These are phyloP conservation scores for Helicostylum pulchrum DNA, from an alignment of 192 early-diverging fungal species.

Conservation along the genomic window DNA sequence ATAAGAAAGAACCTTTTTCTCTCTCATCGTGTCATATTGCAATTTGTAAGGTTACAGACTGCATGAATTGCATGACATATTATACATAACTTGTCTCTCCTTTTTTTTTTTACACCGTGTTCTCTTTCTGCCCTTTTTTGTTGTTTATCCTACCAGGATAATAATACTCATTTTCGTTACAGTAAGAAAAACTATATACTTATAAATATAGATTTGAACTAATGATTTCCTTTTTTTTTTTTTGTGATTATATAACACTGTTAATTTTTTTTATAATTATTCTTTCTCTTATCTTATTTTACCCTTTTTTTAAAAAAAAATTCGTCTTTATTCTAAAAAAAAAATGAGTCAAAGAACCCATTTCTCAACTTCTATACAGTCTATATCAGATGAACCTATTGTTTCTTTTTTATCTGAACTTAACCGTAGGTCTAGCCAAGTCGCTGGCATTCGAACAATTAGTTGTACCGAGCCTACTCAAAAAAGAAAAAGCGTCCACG, in stretches of 20 bases:
- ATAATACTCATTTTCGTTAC: too few species aligned
- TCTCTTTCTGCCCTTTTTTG: too few species aligned
- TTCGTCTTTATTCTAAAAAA: background rate
- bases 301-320: too few species aligned
- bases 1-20: too few species aligned
- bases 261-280: background rate
- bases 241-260: background rate
- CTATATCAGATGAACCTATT: constrained; percentile 7
- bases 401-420: constrained; percentile 1
- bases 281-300: background rate
- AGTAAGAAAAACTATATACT: too few species aligned
- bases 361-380: constrained; percentile 6
- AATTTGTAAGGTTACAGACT: too few species aligned
- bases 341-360: background rate
- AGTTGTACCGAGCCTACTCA: background rate
- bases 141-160: too few species aligned
- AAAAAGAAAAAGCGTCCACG: background rate
- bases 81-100: too few species aligned
- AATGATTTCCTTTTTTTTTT: background rate
- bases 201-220: too few species aligned
- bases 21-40: too few species aligned
- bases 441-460: background rate
- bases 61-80: too few species aligned
- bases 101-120: too few species aligned
- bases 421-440: background rate